Base-by-base conservation (phyloP, 2,329 filamentous ascomycete genomes). In the Aspergillus tamarii region DNA sequence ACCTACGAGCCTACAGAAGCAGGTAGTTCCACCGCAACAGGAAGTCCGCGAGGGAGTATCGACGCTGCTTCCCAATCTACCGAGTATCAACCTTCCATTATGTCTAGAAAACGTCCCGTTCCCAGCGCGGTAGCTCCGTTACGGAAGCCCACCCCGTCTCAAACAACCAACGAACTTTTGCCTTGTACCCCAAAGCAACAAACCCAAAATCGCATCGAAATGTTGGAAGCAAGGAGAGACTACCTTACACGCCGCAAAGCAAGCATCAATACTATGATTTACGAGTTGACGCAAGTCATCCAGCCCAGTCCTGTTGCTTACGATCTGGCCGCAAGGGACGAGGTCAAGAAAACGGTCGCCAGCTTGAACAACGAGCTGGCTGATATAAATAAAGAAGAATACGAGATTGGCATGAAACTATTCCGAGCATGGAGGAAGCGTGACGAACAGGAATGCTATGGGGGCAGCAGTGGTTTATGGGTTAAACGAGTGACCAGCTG, bases 231-330 rank as follows among this genome's bases (percentile, higher is more conserved):
- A 5, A 85, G 87, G 70, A 85, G 91, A 34, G 83, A 88, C 48
- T 84, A 86, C 56, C 84, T 95, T 9, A 82, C 83, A 1, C 88
- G 91, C 72, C 87, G 91, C 52, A 87, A 89, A 60, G 82, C 85
- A 65, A 94, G 94, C 77, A 87, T 94, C 72, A 85, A 87, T 73
- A 88, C 84, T 28, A 88, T 90, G 65, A 91, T 95, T 74, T 83
- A 86, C 66, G 91, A 94, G 76, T 89, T 94, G 83, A 92, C 89
- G 63, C 88, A 92, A 75, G 84, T 93, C 63, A 91, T 93, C 83
- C 90, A 91, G 46, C 88, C 85, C 41, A 87, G 85, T 66, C 82
- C 92, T 45, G 81, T 91, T 72, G 86, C 88, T 34, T 89, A 89
- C 70, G 84, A 88, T 10, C 86, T 90, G 57, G 88, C 91, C 69